Evolutionary conservation across 2,329 filamentous ascomycete genomes (phyloP).

Genomic region (Phoma sp.): DNA sequence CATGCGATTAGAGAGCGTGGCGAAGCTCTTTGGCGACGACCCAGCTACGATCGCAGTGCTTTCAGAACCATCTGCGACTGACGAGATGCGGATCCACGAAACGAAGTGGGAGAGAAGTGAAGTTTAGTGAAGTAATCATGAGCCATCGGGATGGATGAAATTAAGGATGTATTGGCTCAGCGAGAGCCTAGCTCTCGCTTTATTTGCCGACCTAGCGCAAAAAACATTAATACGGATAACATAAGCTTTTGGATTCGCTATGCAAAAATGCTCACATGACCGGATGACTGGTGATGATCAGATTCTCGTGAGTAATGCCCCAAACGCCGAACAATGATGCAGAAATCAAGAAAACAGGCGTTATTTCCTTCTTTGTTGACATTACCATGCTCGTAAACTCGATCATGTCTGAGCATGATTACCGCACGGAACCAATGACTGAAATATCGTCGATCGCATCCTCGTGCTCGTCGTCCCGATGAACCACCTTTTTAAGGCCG

Average conservation of each 20-base stretch:
- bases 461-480: conserved; percentile 29
- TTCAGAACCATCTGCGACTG: neutral
- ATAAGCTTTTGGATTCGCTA: conserved; percentile 15
- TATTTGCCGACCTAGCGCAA: neutral
- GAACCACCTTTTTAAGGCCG: conserved; percentile 39
- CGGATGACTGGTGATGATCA: conserved; percentile 4
- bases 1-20: neutral
- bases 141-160: no score
- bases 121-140: neutral
- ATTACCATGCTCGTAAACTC: conserved; percentile 4
- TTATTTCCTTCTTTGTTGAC: neutral
- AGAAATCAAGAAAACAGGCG: conserved; percentile 6
- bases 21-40: conserved; percentile 1
- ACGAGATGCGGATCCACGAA: neutral
- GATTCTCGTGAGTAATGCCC: conserved; percentile 10
- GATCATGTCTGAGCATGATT: conserved; percentile 9
- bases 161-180: neutral
- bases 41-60: neutral
- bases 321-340: conserved; percentile 34
- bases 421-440: conserved; percentile 37
- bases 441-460: conserved; percentile 39
- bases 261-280: conserved; percentile 29
- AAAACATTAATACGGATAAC: conserved; percentile 1
- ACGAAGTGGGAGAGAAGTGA: neutral
- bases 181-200: neutral